A percentile compares a stretch with the other conserved stretches of the same genome.
phyloP scores from a whole-genome alignment of 1,284 basidiomycete species.

The Microbotryomycetes sp. region DNA sequence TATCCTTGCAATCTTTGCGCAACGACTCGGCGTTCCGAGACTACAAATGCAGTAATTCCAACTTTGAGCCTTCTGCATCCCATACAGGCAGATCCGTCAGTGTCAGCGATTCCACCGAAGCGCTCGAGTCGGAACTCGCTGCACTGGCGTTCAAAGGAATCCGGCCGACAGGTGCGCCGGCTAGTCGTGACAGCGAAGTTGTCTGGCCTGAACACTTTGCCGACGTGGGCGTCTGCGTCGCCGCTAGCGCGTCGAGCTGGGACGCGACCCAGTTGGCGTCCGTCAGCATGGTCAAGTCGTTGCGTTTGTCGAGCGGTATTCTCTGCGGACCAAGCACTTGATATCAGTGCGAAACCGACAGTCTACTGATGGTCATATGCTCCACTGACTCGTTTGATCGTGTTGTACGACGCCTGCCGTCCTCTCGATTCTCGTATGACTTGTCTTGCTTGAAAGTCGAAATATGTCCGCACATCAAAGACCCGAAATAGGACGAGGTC shows the following conservation, averaged over 20 bases:
- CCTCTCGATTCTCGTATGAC: slow-evolving; percentile 77
- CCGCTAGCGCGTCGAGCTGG: slow-evolving; percentile 49
- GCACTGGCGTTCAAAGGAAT: no score
- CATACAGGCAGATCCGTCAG: neutral
- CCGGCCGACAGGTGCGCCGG: no score
- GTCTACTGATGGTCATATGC: no score
- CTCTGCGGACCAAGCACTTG: slow-evolving; percentile 48
- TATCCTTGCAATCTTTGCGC: no score
- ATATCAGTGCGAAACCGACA: no score
- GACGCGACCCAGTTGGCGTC: slow-evolving; percentile 80
- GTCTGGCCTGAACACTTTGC: no score
- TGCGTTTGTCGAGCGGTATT: slow-evolving; percentile 57
- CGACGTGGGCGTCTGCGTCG: no score
- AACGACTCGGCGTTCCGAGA: no score
- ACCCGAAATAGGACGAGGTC: slow-evolving; percentile 90
- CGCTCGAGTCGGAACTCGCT: no score
- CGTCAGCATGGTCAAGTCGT: slow-evolving; percentile 83
- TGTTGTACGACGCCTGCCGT: slow-evolving; percentile 72
- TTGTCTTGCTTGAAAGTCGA: slow-evolving; percentile 56
- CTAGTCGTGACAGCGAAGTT: no score
- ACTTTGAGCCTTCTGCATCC: neutral
- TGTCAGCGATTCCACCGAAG: no score
- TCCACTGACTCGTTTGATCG: neutral
- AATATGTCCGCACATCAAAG: slow-evolving; percentile 84
- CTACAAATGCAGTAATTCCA: neutral